These are phyloP conservation scores for Aspergillus terreus DNA, from an alignment of 2,329 filamentous ascomycete genomes.

Conservation along the genomic window DNA sequence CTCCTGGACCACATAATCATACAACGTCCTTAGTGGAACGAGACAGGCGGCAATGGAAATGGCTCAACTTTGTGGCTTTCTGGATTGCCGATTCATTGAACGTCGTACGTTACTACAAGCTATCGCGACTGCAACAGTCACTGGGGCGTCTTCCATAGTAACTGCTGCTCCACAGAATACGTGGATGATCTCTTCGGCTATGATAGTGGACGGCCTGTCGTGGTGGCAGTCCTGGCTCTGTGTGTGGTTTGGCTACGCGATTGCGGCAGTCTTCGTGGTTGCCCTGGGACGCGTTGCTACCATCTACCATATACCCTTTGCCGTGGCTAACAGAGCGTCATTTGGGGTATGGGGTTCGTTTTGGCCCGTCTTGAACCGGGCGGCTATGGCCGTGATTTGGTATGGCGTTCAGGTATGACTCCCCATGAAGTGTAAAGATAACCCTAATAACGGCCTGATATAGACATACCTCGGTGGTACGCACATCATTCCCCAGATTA, in stretches of 20 bases:
- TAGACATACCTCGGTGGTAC: conserved; percentile 65
- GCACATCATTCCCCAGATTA: not conserved
- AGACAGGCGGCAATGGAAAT: conserved; percentile 74
- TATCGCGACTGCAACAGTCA: too few species aligned
- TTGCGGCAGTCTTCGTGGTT: conserved; percentile 72
- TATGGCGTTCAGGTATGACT: conserved; percentile 59
- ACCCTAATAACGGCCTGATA: not conserved
- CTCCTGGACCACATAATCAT: not conserved
- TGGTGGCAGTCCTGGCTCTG: conserved; percentile 94
- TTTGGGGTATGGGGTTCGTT: conserved; percentile 88
- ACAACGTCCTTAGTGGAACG: conserved; percentile 58
- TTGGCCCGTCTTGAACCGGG: conserved; percentile 85
- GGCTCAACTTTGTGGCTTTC: conserved; percentile 85
- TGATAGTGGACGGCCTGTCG: conserved; percentile 72
- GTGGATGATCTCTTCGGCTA: conserved; percentile 88
- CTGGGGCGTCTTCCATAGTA: not conserved
- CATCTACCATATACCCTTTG: conserved; percentile 84
- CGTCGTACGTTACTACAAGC: conserved; percentile 48
- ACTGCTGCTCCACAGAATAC: conserved; percentile 57
- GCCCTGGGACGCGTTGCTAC: conserved; percentile 79
- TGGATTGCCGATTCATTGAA: conserved; percentile 85
- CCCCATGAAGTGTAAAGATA: not conserved
- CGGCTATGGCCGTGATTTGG: conserved; percentile 85
- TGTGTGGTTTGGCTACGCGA: conserved; percentile 79
- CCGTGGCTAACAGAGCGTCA: conserved; percentile 70